Evolutionary conservation across 768 basidiomycete genomes (phyloP).

Genomic region (Trametes meyenii): DNA sequence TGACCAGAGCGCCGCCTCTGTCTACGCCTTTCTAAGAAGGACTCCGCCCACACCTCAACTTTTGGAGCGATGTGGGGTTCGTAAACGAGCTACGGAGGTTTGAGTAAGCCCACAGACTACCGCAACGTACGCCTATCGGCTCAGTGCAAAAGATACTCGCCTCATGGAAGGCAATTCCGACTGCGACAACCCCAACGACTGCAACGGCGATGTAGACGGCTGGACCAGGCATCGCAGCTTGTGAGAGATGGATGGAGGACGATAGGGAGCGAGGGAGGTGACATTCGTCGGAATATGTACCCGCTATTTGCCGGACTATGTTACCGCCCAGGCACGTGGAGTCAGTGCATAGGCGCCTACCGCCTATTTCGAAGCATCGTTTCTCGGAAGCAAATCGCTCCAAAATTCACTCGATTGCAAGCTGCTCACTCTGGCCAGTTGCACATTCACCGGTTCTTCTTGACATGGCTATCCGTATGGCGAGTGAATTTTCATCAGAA

Average conservation of each 20-base stretch:
- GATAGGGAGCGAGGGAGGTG: conserved; percentile 3
- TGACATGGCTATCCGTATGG: no score
- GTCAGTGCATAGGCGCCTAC: neutral
- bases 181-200: conserved; percentile 53
- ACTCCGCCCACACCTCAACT: conserved; percentile 49
- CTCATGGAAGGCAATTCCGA: conserved; percentile 59
- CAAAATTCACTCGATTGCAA: no score
- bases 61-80: conserved; percentile 70
- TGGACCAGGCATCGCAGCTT: conserved; percentile 38
- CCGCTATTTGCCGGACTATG: neutral
- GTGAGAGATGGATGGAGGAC: conserved; percentile 20
- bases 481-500: no score
- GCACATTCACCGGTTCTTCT: no score
- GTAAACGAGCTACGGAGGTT: conserved; percentile 56
- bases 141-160: conserved; percentile 36
- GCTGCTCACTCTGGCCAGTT: no score
- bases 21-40: conserved; percentile 36
- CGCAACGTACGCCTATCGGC: neutral
- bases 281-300: conserved; percentile 3
- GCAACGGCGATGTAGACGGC: conserved; percentile 52
- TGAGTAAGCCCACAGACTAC: neutral
- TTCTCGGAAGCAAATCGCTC: no score
- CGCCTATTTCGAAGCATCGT: no score
- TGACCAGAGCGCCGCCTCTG: conserved; percentile 34
- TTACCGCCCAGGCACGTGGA: neutral